Conservation (phyloP, 345 rosid species). For the Pelargonium nanum region DNA sequence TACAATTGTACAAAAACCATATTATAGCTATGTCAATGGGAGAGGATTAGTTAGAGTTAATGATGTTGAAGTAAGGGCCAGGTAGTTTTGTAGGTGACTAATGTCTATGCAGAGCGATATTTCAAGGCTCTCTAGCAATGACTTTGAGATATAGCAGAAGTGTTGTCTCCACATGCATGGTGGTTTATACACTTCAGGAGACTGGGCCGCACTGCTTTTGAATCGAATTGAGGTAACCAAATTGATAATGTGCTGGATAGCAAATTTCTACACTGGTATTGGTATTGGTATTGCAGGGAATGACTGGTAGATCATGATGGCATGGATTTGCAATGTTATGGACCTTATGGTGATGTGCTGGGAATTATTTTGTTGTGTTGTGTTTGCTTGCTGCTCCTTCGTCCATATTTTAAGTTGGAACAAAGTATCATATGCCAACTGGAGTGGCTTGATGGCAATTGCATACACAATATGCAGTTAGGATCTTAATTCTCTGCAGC, state of each 20-base stretch:
- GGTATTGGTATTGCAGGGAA: constrained; percentile 24
- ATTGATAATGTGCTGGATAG: constrained; percentile 8
- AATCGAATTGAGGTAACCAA: constrained; percentile 22
- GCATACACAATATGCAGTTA: not conserved
- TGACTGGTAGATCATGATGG: constrained; percentile 10
- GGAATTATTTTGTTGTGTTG: constrained; percentile 3
- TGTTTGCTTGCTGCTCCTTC: not conserved
- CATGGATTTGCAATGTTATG: not conserved
- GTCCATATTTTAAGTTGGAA: not conserved
- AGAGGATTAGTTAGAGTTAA: no score
- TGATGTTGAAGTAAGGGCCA: constrained; percentile 11
- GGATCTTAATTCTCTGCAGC: no score
- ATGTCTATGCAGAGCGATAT: constrained; percentile 11
- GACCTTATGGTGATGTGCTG: not conserved
- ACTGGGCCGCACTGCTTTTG: no score
- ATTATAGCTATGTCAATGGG: not conserved
- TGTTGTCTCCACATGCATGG: constrained; percentile 4
- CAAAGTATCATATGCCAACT: not conserved
- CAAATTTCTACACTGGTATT: constrained; percentile 10
- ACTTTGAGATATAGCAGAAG: constrained; percentile 6
- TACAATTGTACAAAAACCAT: not conserved
- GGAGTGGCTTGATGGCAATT: not conserved
- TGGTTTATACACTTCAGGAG: constrained; percentile 19
- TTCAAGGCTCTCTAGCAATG: constrained; percentile 8
- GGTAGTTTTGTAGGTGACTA: constrained; percentile 22